phyloP scores from a whole-genome alignment of 148 eudicot species.

The Heliamphora exappendiculata region DNA sequence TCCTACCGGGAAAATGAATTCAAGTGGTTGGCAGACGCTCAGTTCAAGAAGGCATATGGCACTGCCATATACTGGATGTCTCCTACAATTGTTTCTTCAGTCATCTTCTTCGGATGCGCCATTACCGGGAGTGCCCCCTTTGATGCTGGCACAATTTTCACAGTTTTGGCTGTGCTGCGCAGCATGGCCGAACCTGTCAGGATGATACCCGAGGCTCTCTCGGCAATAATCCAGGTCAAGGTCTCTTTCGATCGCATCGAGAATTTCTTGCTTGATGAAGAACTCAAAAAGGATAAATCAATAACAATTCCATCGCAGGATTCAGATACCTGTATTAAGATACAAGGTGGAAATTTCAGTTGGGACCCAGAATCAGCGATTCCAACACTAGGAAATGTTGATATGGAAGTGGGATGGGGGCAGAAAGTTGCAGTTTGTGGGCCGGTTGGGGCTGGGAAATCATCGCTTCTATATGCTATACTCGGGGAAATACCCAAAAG shows the following conservation, averaged over 20 bases:
- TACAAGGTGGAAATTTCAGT: slow-evolving; percentile 31
- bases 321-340: slow-evolving; percentile 10
- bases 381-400: slow-evolving; percentile 30
- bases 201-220: slow-evolving; percentile 38
- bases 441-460: slow-evolving; percentile 65
- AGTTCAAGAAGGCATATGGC: slow-evolving; percentile 23
- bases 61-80: slow-evolving; percentile 54
- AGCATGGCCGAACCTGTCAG: slow-evolving; percentile 46
- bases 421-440: slow-evolving; percentile 58
- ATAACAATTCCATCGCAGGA: background rate
- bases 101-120: slow-evolving; percentile 42
- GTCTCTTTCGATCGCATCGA: slow-evolving; percentile 43
- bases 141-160: slow-evolving; percentile 47
- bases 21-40: slow-evolving; percentile 36
- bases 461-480: slow-evolving; percentile 49
- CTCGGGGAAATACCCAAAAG: slow-evolving; percentile 51
- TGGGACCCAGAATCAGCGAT: slow-evolving; percentile 38
- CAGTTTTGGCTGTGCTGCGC: slow-evolving; percentile 34
- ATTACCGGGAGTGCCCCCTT: slow-evolving; percentile 37
- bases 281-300: slow-evolving; percentile 23
- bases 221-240: slow-evolving; percentile 34
- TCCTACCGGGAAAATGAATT: slow-evolving; percentile 40
- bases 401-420: slow-evolving; percentile 25
- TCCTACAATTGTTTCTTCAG: slow-evolving; percentile 51
- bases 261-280: slow-evolving; percentile 36